A percentile compares a stretch with the other conserved stretches of the same genome.
phyloP scores from a whole-genome alignment of 345 rosid species.

The Populus nigra region DNA sequence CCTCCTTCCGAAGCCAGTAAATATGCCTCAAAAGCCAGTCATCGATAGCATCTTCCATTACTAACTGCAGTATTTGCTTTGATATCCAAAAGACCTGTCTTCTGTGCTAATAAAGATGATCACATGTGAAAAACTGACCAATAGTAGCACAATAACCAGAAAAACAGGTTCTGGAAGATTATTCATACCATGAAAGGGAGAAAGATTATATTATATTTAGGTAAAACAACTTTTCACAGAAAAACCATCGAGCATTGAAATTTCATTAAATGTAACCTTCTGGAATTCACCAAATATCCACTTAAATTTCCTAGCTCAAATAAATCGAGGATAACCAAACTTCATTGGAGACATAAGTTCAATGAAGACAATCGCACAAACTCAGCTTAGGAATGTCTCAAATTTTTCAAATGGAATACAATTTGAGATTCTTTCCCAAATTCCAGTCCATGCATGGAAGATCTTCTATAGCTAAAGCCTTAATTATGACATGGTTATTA shows the following conservation, averaged over 20 bases:
- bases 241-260: not conserved
- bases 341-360: not conserved
- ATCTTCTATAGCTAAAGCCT: not conserved
- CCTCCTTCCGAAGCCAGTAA: constrained; percentile 80
- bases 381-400: not conserved
- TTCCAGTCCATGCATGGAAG: not conserved
- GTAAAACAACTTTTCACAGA: not conserved
- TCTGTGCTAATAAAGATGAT: constrained; percentile 43
- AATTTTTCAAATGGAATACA: not conserved
- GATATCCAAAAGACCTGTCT: constrained; percentile 99
- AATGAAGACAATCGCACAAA: not conserved
- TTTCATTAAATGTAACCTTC: not conserved
- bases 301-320: not conserved
- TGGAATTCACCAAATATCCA: not conserved
- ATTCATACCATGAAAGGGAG: constrained; percentile 1
- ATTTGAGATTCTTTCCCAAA: not conserved
- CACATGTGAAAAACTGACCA: not conserved
- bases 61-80: constrained; percentile 85
- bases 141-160: not conserved
- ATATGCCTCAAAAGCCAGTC: constrained; percentile 91
- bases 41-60: constrained; percentile 99
- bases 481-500: not conserved
- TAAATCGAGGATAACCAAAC: not conserved
- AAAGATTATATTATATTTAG: not conserved
- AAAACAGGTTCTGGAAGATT: not conserved